phyloP scores from a whole-genome alignment of 768 basidiomycete species.

The Hortiboletus flavorubellus region DNA sequence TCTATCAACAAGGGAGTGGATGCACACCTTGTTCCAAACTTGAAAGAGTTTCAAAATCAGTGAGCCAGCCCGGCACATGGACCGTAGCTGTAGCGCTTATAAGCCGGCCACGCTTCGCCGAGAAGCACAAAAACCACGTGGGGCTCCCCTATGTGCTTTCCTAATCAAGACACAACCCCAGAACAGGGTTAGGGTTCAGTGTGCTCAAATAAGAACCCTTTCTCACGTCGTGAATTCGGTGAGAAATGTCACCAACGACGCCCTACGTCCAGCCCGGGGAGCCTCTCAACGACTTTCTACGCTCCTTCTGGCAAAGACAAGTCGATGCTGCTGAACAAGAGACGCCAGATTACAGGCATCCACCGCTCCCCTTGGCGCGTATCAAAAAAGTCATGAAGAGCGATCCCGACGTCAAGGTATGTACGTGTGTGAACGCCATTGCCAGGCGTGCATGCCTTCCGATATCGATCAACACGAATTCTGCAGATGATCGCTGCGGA shows the following conservation, averaged over 20 bases:
- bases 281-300: constrained; percentile 81
- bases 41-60: no score
- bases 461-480: constrained; percentile 2
- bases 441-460: background rate
- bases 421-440: constrained; percentile 38
- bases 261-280: constrained; percentile 83
- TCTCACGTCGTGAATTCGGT: constrained; percentile 21
- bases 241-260: constrained; percentile 33
- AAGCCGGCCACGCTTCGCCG: no score
- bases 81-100: no score
- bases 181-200: constrained; percentile 26
- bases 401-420: constrained; percentile 92
- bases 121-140: no score
- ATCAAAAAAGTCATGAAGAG: constrained; percentile 99
- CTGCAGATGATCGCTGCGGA: constrained; percentile 96
- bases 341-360: constrained; percentile 83
- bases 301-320: constrained; percentile 88
- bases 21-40: no score
- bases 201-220: background rate
- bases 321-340: constrained; percentile 85
- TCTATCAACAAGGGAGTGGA: background rate
- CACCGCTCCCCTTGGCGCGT: constrained; percentile 86
- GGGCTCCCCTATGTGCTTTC: background rate
- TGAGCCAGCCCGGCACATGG: no score
- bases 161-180: constrained; percentile 14